A percentile compares a stretch with the other conserved stretches of the same genome.
Evolutionary conservation across 768 basidiomycete genomes (phyloP).

Genomic region (Daedaleopsis nitida): DNA sequence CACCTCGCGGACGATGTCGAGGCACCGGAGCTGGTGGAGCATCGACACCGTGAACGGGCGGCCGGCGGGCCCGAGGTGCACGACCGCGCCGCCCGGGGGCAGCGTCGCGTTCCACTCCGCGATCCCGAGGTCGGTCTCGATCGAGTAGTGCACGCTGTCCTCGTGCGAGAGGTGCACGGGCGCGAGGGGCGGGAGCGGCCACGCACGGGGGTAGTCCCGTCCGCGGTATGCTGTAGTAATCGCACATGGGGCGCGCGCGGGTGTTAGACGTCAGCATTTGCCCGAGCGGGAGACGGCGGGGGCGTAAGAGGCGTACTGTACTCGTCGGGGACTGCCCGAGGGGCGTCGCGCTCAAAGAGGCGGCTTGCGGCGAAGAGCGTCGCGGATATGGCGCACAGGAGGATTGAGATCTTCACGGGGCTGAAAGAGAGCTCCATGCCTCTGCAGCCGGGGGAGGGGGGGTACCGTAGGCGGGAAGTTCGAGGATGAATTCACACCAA

Average conservation of each 20-base stretch:
- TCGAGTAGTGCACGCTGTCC: constrained; percentile 27
- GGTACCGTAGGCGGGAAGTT: no score
- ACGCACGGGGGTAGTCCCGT: neutral
- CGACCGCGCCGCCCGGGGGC: constrained; percentile 34
- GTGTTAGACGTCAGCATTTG: no score
- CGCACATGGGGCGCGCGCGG: no score
- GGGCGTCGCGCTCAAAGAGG: neutral
- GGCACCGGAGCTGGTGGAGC: constrained; percentile 44
- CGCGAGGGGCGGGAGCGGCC: constrained; percentile 6
- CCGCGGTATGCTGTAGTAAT: constrained; percentile 1
- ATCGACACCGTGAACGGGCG: constrained; percentile 38
- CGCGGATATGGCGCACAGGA: neutral
- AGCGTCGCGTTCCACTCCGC: constrained; percentile 33
- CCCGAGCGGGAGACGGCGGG: no score
- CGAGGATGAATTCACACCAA: no score
- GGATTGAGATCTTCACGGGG: neutral
- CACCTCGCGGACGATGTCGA: constrained; percentile 36
- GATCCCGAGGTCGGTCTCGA: constrained; percentile 12
- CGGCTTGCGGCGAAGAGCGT: neutral
- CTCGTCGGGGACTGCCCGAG: neutral
- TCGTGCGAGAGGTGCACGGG: constrained; percentile 20
- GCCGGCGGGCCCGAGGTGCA: constrained; percentile 28
- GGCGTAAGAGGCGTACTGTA: neutral
- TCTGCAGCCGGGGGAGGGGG: neutral
- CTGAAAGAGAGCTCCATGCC: neutral